Evolutionary conservation across 106 monocot species (phyloP).

Genomic region (Acorus gramineus): DNA sequence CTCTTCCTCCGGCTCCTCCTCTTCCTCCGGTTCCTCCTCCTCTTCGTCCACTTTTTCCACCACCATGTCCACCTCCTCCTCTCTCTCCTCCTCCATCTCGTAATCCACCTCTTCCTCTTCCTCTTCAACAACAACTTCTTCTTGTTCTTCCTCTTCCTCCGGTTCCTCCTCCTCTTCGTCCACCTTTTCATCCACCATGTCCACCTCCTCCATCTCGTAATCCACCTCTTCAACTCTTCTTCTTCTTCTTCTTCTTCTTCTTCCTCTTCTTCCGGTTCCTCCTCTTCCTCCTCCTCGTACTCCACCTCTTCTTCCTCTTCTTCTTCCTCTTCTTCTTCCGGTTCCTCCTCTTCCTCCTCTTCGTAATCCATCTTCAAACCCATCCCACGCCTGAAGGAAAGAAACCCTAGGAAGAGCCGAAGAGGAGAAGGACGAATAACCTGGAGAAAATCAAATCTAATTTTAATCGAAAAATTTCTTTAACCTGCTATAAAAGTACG

Average conservation of each 20-base stretch:
- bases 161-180: background rate
- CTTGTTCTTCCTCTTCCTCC: conserved; percentile 1
- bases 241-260: background rate
- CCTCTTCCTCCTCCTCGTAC: background rate
- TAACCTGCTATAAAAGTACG: too few relatives aligned
- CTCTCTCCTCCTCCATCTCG: background rate
- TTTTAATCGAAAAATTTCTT: too few relatives aligned
- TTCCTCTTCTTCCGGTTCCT: background rate
- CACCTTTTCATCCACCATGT: background rate
- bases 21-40: background rate
- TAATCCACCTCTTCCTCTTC: background rate
- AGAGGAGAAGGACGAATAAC: too few relatives aligned
- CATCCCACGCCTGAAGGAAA: too few relatives aligned
- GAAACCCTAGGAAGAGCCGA: too few relatives aligned
- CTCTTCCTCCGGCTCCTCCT: background rate
- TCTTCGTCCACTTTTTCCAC: background rate
- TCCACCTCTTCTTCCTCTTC: background rate
- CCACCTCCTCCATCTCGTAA: background rate
- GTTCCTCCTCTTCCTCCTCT: too few relatives aligned
- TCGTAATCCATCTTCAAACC: too few relatives aligned
- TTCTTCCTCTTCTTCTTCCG: too few relatives aligned
- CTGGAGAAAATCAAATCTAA: too few relatives aligned
- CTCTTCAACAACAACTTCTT: background rate
- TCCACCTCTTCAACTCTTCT: background rate
- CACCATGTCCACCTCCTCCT: background rate